Evolutionary conservation across 140 eudicot genomes (phyloP).

Genomic region (Senecio squalidus): DNA sequence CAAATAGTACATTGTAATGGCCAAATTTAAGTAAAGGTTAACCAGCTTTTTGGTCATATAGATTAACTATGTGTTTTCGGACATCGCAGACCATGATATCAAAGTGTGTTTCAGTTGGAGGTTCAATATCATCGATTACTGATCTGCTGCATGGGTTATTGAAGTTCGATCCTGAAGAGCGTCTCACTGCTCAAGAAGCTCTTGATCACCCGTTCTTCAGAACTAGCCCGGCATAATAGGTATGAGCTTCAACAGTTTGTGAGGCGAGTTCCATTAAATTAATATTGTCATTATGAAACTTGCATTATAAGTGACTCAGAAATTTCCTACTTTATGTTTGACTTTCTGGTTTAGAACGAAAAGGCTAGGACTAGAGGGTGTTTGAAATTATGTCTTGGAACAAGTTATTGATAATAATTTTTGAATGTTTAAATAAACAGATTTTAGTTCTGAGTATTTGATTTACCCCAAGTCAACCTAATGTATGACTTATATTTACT

Average conservation of each 20-base stretch:
- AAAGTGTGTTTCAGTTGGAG: slow-evolving; percentile 30
- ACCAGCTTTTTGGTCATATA: background rate
- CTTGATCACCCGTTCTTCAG: slow-evolving; percentile 70
- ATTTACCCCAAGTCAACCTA: too few relatives aligned
- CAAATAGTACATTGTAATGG: too few relatives aligned
- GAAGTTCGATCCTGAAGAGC: slow-evolving; percentile 61
- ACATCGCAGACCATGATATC: slow-evolving; percentile 54
- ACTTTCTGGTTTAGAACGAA: background rate
- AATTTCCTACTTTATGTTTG: background rate
- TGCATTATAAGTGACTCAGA: background rate
- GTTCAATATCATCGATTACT: slow-evolving; percentile 36
- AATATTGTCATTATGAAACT: background rate
- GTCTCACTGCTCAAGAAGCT: slow-evolving; percentile 62
- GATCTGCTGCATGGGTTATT: slow-evolving; percentile 57
- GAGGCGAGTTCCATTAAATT: background rate
- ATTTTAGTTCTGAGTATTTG: too few relatives aligned
- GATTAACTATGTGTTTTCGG: background rate
- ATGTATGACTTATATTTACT: too few relatives aligned
- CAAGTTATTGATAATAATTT: too few relatives aligned
- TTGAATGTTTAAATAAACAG: too few relatives aligned
- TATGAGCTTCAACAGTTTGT: background rate
- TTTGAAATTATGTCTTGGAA: too few relatives aligned
- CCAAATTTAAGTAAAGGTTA: too few relatives aligned
- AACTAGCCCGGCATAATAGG: slow-evolving; percentile 25
- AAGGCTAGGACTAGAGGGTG: background rate